phyloP scores from a whole-genome alignment of 169 alveolate species.

The Cryptosporidium meleagridis region DNA sequence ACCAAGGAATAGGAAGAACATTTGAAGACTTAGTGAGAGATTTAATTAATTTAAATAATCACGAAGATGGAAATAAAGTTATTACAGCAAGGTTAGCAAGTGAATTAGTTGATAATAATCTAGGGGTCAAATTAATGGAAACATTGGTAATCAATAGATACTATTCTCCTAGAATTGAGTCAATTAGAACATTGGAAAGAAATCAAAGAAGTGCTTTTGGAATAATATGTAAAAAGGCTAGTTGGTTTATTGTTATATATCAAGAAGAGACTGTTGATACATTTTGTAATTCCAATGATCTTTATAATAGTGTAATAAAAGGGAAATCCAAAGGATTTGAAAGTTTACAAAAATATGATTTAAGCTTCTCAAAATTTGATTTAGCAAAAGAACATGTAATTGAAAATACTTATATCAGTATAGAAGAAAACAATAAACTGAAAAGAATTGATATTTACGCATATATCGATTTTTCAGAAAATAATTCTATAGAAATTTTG shows the following conservation, averaged over 20 bases:
- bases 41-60: not conserved
- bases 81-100: conserved; percentile 41
- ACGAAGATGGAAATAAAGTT: not conserved
- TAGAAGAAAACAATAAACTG: not conserved
- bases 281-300: conserved; percentile 11
- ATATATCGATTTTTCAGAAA: conserved; percentile 53
- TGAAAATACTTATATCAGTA: not conserved
- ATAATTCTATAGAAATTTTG: not conserved
- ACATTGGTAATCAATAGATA: conserved; percentile 36
- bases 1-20: conserved; percentile 26
- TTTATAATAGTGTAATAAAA: not conserved
- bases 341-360: not conserved
- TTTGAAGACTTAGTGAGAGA: conserved; percentile 35
- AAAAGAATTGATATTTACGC: not conserved
- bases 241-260: conserved; percentile 41
- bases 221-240: conserved; percentile 26
- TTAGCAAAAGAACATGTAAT: not conserved
- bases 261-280: conserved; percentile 22
- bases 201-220: conserved; percentile 11
- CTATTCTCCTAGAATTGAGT: conserved; percentile 47
- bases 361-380: conserved; percentile 16
- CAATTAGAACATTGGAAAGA: conserved; percentile 39
- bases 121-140: conserved; percentile 55
- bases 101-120: conserved; percentile 23
- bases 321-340: not conserved